Percentiles rank a stretch among this genome's conserved stretches.
Conservation (phyloP, 768 basidiomycete genomes). For the Tricholoma flavovirens region DNA sequence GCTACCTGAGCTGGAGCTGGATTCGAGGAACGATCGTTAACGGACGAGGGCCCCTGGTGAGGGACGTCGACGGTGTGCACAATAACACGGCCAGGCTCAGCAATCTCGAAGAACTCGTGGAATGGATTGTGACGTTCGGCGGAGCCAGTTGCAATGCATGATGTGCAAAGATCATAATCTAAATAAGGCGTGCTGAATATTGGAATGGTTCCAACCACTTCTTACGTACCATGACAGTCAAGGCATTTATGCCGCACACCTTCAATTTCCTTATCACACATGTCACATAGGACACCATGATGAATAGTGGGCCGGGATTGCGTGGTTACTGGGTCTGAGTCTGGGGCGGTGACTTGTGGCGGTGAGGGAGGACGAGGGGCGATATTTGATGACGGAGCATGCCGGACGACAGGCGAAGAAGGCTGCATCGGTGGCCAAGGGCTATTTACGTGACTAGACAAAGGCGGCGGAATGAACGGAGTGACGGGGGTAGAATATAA, state of each 20-base stretch:
- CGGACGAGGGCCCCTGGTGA: conserved; percentile 23
- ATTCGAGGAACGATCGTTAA: not conserved
- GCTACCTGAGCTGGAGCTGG: conserved; percentile 13
- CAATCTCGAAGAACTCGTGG: conserved; percentile 70
- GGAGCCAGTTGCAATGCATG: conserved; percentile 45
- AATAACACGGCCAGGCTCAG: conserved; percentile 56
- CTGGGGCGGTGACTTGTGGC: not conserved
- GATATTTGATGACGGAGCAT: not conserved
- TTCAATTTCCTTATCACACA: conserved; percentile 48
- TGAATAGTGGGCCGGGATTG: conserved; percentile 40
- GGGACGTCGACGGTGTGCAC: conserved; percentile 55
- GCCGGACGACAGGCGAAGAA: conserved; percentile 2
- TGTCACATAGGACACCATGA: conserved; percentile 57
- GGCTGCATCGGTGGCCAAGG: not conserved
- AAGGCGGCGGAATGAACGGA: conserved; percentile 9
- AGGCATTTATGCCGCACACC: conserved; percentile 78
- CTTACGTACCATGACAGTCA: conserved; percentile 57
- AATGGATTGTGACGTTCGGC: conserved; percentile 51
- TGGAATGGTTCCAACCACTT: not conserved
- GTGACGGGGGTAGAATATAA: not conserved
- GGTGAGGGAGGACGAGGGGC: not conserved
- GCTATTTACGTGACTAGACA: not conserved
- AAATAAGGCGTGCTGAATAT: not conserved
- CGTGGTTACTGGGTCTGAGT: not conserved
- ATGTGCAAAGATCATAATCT: conserved; percentile 72